Conservation (phyloP, 257 asterid genomes). For the Solanum commersonii region DNA sequence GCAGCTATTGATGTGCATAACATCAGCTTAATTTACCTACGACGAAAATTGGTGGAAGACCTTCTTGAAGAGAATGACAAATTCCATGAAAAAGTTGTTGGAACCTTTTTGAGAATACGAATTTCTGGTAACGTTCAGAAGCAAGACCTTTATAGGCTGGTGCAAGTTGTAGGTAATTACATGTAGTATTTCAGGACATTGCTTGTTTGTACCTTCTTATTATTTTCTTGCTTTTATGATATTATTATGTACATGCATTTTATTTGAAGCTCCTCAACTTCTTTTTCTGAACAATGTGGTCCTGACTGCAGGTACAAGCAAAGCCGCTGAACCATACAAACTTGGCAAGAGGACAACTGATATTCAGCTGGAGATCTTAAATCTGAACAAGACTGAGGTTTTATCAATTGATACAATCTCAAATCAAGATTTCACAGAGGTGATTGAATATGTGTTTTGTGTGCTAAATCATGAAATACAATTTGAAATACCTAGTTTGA, state of each 20-base stretch:
- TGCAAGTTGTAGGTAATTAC: slow-evolving; percentile 87
- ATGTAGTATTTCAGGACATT: not conserved
- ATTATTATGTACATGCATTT: not conserved
- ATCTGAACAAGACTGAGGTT: slow-evolving; percentile 87
- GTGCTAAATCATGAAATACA: not conserved
- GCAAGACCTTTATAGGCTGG: slow-evolving; percentile 96
- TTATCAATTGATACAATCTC: slow-evolving; percentile 84
- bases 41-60: slow-evolving; percentile 94
- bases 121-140: slow-evolving; percentile 77
- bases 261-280: not conserved
- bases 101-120: slow-evolving; percentile 93
- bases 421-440: slow-evolving; percentile 98
- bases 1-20: slow-evolving; percentile 96
- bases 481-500: not conserved
- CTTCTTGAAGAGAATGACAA: slow-evolving; percentile 73
- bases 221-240: not conserved
- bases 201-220: not conserved
- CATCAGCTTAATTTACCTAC: slow-evolving; percentile 70
- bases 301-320: slow-evolving; percentile 67
- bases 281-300: not conserved
- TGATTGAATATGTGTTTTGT: slow-evolving; percentile 14
- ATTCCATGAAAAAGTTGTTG: slow-evolving; percentile 65
- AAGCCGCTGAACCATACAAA: slow-evolving; percentile 77
- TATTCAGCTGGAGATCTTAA: slow-evolving; percentile 75
- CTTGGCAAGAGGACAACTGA: slow-evolving; percentile 79